phyloP scores from a whole-genome alignment of 306 rosid species.

The Abrus precatorius region DNA sequence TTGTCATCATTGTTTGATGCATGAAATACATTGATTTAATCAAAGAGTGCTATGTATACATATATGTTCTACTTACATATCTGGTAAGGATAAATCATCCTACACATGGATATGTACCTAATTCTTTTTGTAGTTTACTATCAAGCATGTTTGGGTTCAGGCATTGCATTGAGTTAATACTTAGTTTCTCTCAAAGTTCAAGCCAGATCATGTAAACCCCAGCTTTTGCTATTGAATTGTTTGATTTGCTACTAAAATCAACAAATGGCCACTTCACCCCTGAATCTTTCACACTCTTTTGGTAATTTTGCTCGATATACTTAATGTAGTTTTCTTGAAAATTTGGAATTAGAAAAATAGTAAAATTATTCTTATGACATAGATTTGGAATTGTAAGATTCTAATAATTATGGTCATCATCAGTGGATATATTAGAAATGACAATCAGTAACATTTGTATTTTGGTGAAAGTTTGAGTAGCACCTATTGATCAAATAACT shows the following conservation, averaged over 20 bases:
- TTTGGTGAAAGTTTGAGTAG: neutral
- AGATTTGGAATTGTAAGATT: neutral
- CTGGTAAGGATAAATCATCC: neutral
- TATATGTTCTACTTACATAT: neutral
- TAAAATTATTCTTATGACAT: neutral
- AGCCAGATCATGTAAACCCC: neutral
- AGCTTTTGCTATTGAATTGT: neutral
- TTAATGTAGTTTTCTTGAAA: no score
- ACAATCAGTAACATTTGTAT: neutral
- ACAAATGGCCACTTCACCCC: neutral
- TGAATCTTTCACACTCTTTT: neutral
- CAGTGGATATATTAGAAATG: conserved; percentile 18
- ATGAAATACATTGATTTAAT: conserved; percentile 14
- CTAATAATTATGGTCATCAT: neutral
- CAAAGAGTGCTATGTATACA: neutral
- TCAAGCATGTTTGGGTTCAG: neutral
- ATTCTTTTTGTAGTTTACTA: neutral
- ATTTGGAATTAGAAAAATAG: neutral
- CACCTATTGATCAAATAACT: conserved; percentile 11
- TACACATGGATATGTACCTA: neutral
- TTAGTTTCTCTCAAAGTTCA: neutral
- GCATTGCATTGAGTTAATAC: neutral
- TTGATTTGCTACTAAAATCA: neutral
- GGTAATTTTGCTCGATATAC: neutral
- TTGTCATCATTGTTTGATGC: neutral